Evolutionary conservation across 768 basidiomycete genomes (phyloP).

Genomic region (Phlebiopsis flavidoalba): DNA sequence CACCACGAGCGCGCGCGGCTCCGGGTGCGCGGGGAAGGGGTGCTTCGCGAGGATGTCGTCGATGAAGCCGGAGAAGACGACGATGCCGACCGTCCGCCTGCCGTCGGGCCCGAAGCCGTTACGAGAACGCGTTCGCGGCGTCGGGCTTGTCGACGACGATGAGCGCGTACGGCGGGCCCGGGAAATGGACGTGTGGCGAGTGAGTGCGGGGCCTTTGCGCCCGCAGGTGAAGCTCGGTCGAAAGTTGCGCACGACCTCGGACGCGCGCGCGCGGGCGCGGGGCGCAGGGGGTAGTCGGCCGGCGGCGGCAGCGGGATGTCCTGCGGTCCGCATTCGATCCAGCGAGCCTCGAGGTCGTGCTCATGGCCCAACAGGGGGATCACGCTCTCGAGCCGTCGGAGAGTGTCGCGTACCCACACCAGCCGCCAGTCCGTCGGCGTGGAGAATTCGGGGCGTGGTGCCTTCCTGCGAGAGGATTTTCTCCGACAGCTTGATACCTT

Average conservation of each 20-base stretch:
- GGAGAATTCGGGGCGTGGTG: constrained; percentile 52
- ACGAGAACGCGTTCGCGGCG: constrained; percentile 87
- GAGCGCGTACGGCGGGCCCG: constrained; percentile 87
- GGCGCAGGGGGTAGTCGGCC: constrained; percentile 74
- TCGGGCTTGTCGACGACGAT: constrained; percentile 86
- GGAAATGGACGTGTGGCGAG: constrained; percentile 45
- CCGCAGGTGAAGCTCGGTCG: constrained; percentile 48
- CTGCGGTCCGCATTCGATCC: constrained; percentile 47
- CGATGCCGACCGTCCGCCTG: constrained; percentile 82
- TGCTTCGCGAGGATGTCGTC: constrained; percentile 72
- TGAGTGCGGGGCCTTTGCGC: constrained; percentile 30
- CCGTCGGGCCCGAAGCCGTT: constrained; percentile 92
- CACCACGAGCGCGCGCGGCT: constrained; percentile 34
- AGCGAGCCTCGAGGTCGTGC: constrained; percentile 46
- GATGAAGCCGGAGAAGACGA: constrained; percentile 91
- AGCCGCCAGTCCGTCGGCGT: constrained; percentile 86
- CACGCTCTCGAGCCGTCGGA: constrained; percentile 70
- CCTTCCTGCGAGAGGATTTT: constrained; percentile 69
- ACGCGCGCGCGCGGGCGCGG: constrained; percentile 73
- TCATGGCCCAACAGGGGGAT: constrained; percentile 67
- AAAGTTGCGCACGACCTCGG: constrained; percentile 61
- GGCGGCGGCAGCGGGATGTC: constrained; percentile 73
- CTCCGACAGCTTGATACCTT: constrained; percentile 80
- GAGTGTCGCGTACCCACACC: constrained; percentile 75
- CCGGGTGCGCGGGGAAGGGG: constrained; percentile 12